These are phyloP conservation scores for Tetradesmus obliquus DNA, from an alignment of 139 green algal species.

Conservation along the genomic window DNA sequence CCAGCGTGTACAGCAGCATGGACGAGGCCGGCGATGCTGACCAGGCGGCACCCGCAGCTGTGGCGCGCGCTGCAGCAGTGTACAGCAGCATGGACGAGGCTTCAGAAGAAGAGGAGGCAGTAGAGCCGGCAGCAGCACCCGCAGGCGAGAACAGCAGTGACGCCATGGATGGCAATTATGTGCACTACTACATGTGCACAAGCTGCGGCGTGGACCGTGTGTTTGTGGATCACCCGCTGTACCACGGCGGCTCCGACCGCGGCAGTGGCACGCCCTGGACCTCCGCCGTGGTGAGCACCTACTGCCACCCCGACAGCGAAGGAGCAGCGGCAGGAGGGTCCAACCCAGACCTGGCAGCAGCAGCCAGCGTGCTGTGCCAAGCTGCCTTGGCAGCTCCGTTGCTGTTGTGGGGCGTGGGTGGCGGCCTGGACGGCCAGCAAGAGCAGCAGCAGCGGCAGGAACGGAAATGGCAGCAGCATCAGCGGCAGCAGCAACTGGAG, in stretches of 20 bases:
- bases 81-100: not conserved
- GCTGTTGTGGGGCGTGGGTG: slow-evolving; percentile 66
- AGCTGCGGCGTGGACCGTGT: slow-evolving; percentile 75
- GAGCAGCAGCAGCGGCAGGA: slow-evolving; percentile 9
- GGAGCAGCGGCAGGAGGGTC: not conserved
- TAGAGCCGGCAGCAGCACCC: not conserved
- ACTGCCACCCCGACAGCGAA: not conserved
- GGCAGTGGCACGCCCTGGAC: slow-evolving; percentile 1
- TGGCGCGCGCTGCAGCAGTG: not conserved
- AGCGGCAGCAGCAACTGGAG: not conserved
- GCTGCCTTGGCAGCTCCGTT: slow-evolving; percentile 79
- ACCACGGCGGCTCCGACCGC: not conserved
- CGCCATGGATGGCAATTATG: slow-evolving; percentile 33
- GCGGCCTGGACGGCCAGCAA: slow-evolving; percentile 3
- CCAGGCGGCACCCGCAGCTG: not conserved
- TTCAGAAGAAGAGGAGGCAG: not conserved
- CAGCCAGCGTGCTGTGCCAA: slow-evolving; percentile 86
- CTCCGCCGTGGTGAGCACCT: slow-evolving; percentile 16
- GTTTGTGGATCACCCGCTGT: slow-evolving; percentile 88
- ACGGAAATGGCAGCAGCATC: not conserved
- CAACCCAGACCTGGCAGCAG: slow-evolving; percentile 63
- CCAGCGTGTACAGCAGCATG: not conserved
- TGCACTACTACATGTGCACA: slow-evolving; percentile 53
- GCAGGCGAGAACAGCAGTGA: not conserved
- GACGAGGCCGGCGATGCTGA: not conserved